Evolutionary conservation across 352 stramenopile species (phyloP).

Genomic region (Phytophthora colocasiae): DNA sequence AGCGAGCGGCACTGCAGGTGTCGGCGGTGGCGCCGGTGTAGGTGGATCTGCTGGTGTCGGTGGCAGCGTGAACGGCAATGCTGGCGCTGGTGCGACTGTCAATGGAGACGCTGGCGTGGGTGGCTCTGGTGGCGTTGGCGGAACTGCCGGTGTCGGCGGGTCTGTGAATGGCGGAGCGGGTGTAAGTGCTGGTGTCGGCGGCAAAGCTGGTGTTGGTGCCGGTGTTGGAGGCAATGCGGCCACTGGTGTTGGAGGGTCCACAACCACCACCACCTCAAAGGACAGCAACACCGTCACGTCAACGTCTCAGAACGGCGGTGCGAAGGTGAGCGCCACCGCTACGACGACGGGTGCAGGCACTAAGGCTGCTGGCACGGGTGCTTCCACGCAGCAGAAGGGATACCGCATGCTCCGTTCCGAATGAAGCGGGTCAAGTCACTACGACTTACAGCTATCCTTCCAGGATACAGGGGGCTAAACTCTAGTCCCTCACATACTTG

Average conservation of each 20-base stretch:
- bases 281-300: not conserved
- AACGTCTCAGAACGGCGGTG: not conserved
- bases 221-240: not conserved
- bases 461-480: too few relatives aligned
- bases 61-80: not conserved
- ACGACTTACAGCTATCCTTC: not conserved
- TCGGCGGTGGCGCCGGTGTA: not conserved
- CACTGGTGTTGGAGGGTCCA: not conserved
- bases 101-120: not conserved
- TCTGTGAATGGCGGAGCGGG: too few relatives aligned
- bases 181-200: not conserved
- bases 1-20: too few relatives aligned
- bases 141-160: not conserved
- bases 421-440: not conserved
- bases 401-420: constrained; percentile 7
- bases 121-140: not conserved
- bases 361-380: constrained; percentile 7
- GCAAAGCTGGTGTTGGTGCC: not conserved
- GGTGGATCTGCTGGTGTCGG: not conserved
- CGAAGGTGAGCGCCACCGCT: not conserved
- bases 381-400: not conserved
- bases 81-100: not conserved
- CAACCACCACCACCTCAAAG: not conserved
- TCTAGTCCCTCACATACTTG: not conserved
- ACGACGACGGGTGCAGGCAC: not conserved